These are phyloP conservation scores for Mortierella sp. DNA, from an alignment of 371 early-diverging fungal genomes.

Conservation along the genomic window DNA sequence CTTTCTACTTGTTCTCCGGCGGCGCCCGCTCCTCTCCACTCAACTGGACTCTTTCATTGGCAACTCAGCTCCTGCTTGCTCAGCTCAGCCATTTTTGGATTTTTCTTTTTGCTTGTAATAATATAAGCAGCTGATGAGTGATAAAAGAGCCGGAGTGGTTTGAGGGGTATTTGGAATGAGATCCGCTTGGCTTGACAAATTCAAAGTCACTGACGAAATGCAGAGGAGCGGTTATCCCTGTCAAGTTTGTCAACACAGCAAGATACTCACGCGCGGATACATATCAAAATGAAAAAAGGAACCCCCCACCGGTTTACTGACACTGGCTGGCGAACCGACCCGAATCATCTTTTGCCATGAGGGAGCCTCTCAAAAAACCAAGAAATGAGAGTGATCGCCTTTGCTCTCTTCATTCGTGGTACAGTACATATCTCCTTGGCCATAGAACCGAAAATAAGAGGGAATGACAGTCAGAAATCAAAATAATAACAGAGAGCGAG, in stretches of 20 bases:
- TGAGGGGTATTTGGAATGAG: neutral
- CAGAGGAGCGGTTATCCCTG: neutral
- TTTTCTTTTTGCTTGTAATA: too few species aligned
- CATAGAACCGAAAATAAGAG: neutral
- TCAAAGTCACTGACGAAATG: neutral
- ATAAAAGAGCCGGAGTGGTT: neutral
- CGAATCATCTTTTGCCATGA: constrained; percentile 6
- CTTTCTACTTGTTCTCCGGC: too few species aligned
- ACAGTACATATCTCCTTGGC: neutral
- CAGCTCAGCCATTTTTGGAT: neutral
- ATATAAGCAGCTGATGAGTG: too few species aligned
- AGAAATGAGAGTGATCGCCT: neutral
- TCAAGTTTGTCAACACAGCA: neutral
- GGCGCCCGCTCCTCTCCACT: neutral
- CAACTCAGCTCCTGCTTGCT: neutral
- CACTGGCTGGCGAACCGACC: neutral
- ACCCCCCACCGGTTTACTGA: neutral
- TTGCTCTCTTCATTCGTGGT: neutral
- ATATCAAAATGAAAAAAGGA: neutral
- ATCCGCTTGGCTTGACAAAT: neutral
- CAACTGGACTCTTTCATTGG: neutral
- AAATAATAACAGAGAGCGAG: neutral
- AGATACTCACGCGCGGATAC: neutral
- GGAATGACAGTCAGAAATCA: neutral
- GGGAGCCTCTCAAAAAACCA: neutral